Evolutionary conservation across 495 filamentous ascomycete species (phyloP), one percentile per base, ranked within the genome.

Genomic region (Aspergillus conjunctus): DNA sequence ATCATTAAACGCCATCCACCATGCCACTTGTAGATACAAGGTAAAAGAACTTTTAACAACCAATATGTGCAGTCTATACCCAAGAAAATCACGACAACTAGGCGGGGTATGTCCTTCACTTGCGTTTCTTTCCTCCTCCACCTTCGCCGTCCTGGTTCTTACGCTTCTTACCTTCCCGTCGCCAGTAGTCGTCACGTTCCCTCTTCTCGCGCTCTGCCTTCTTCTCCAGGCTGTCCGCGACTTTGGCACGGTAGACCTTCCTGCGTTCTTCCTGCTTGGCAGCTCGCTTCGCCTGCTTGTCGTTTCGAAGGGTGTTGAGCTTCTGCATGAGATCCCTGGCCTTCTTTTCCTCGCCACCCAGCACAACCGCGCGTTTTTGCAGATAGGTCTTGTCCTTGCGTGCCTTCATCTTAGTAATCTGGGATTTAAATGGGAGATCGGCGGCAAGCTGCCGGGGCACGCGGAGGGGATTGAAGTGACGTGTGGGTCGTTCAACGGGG

Each of bases 181-280:
- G 80, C 94, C 94, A 98, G 76, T 88, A 98, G 65, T 95, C 93
- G 65, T 96, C 85, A 70, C 85, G 88, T 78, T 98, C 94, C 69
- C 85, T 86, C 83, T 91, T 93, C 80, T 97, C 92, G 48, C 91
- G 81, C 56, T 84, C 90, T 34, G 78, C 79, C 77, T 89, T 87
- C 85, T 89, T 93, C 82, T 95, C 92, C 65, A 85, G 78, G 62
- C 86, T 83, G 63, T 92, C 91, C 14, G 82, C 86, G 26, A 94
- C 83, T 81, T 91, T 93, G 76, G 86, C 89, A 59, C 85, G 79
- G 76, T 96, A 92, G 63, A 85, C 83, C 66, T 86, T 83, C 52
- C 87, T 79, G 71, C 91, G 86, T 78, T 90, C 89, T 68, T 96
- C 92, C 77, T 98, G 93, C 78, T 91, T 91, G 45, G 75, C 86